These are phyloP conservation scores for Blakeslea trispora DNA, from an alignment of 371 early-diverging fungal species.

Conservation along the genomic window DNA sequence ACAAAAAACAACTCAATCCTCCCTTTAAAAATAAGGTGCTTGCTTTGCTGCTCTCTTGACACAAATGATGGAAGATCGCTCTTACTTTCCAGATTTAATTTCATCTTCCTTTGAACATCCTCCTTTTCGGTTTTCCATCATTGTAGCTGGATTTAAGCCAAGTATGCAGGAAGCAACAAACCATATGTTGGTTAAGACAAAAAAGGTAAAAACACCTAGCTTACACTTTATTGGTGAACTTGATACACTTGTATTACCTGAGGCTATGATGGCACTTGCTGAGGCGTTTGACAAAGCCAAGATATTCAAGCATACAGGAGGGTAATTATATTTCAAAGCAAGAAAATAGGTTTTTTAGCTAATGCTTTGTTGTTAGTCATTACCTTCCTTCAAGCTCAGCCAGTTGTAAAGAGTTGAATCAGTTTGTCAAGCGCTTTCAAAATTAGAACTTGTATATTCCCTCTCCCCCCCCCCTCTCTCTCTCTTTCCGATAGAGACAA, in stretches of 20 bases:
- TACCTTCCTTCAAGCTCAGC: slow-evolving; percentile 20
- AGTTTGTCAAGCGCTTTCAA: slow-evolving; percentile 13
- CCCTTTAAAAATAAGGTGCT: slow-evolving; percentile 25
- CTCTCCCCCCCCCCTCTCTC: too few relatives aligned
- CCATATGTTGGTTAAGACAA: slow-evolving; percentile 7
- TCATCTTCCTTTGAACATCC: slow-evolving; percentile 28
- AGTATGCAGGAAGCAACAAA: slow-evolving; percentile 27
- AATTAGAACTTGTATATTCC: too few relatives aligned
- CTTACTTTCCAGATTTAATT: slow-evolving; percentile 22
- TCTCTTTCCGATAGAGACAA: too few relatives aligned
- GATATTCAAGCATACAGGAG: slow-evolving; percentile 42
- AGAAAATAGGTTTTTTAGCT: too few relatives aligned
- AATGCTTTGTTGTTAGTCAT: slow-evolving; percentile 19
- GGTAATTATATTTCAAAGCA: too few relatives aligned
- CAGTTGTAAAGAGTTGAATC: slow-evolving; percentile 19
- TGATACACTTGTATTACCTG: slow-evolving; percentile 49
- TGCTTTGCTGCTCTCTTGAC: slow-evolving; percentile 60
- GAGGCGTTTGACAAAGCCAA: slow-evolving; percentile 31
- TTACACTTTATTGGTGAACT: slow-evolving; percentile 63
- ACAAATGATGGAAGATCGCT: slow-evolving; percentile 34
- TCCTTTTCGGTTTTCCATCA: slow-evolving; percentile 55
- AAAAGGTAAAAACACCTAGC: slow-evolving; percentile 47
- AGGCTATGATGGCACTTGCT: slow-evolving; percentile 30
- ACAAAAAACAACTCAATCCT: background rate
- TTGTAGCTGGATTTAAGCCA: slow-evolving; percentile 60